Evolutionary conservation across 73 alveolate genomes (phyloP).

Genomic region (Tetrahymena borealis): DNA sequence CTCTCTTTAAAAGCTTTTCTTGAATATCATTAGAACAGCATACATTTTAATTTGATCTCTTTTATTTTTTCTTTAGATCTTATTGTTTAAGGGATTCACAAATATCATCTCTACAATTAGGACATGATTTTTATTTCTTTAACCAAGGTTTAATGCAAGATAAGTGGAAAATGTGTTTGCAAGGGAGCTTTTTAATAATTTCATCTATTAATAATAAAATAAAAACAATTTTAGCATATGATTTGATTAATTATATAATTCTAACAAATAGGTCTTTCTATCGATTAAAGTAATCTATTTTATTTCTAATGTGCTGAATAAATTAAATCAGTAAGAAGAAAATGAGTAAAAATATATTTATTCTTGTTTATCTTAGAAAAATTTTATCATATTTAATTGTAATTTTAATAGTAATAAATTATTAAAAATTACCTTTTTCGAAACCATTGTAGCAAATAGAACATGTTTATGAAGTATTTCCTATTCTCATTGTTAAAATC

Average conservation of each 20-base stretch:
- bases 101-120: slow-evolving; percentile 78
- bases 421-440: neutral
- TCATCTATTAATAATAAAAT: slow-evolving; percentile 28
- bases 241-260: no score
- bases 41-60: neutral
- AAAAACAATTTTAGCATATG: no score
- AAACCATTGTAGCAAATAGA: neutral
- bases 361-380: neutral
- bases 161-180: slow-evolving; percentile 64
- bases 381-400: no score
- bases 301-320: no score
- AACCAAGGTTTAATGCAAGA: slow-evolving; percentile 78
- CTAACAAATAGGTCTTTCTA: no score
- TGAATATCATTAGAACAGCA: neutral
- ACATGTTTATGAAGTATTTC: neutral
- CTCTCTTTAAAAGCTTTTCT: neutral
- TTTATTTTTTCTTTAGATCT: neutral
- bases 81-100: slow-evolving; percentile 10
- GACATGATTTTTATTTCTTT: slow-evolving; percentile 79
- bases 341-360: neutral
- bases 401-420: no score
- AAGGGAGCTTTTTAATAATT: slow-evolving; percentile 49
- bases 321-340: no score
- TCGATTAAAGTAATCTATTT: no score
- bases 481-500: neutral